Percentiles rank a stretch among this genome's conserved stretches.
Conservation (phyloP, 768 basidiomycete genomes). For the Auricularia cornea region DNA sequence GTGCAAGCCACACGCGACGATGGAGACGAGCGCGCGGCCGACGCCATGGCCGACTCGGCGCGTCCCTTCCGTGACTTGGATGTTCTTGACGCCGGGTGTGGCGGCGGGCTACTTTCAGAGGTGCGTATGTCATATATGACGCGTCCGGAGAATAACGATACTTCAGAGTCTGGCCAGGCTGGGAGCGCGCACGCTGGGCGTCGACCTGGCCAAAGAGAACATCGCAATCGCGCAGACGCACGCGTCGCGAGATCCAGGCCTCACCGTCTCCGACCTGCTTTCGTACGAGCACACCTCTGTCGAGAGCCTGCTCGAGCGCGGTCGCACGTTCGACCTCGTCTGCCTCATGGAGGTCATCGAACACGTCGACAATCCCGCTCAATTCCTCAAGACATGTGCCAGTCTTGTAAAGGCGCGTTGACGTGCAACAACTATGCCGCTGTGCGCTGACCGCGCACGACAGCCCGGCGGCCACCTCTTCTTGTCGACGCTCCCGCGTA, state of each 20-base stretch:
- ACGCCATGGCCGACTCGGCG: background rate
- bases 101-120: conserved; percentile 89
- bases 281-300: conserved; percentile 67
- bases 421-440: background rate
- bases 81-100: conserved; percentile 89
- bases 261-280: conserved; percentile 36
- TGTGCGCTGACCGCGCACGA: background rate
- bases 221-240: conserved; percentile 79
- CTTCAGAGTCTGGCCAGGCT: conserved; percentile 75
- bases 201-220: conserved; percentile 87
- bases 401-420: conserved; percentile 73
- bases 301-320: conserved; percentile 51
- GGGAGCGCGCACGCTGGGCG: conserved; percentile 81
- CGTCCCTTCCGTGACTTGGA: conserved; percentile 52
- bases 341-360: conserved; percentile 98
- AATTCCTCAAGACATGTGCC: conserved; percentile 75
- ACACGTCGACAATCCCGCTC: conserved; percentile 87
- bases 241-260: conserved; percentile 63
- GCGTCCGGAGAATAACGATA: background rate
- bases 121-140: conserved; percentile 32
- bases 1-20: conserved; percentile 50
- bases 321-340: conserved; percentile 74
- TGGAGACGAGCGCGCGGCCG: conserved; percentile 12
- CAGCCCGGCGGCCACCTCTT: conserved; percentile 95
- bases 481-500: conserved; percentile 90